These are phyloP conservation scores for Colletotrichum nymphaeae DNA, from an alignment of 2,329 filamentous ascomycete genomes.

Conservation along the genomic window DNA sequence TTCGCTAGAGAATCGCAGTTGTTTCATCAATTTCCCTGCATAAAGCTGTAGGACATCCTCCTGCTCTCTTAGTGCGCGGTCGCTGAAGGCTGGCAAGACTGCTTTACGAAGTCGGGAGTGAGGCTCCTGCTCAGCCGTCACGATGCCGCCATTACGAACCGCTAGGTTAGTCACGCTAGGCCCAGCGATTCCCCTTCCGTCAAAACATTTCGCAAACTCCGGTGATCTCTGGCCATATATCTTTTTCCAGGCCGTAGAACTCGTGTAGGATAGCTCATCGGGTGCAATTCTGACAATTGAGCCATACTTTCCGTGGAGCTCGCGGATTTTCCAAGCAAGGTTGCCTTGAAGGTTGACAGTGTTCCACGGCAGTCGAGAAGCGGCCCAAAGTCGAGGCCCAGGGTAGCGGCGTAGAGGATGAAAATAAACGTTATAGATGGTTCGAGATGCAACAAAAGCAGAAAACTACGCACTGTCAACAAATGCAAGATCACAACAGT, in stretches of 20 bases:
- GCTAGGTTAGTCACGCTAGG: conserved; percentile 5
- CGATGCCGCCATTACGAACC: conserved; percentile 14
- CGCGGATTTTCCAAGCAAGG: conserved; percentile 55
- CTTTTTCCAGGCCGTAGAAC: conserved; percentile 32
- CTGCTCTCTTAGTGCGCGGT: conserved; percentile 20
- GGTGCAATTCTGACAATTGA: conserved; percentile 46
- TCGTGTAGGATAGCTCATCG: conserved; percentile 36
- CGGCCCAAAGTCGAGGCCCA: conserved; percentile 74
- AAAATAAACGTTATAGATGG: conserved; percentile 46
- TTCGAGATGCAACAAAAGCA: not conserved
- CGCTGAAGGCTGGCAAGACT: conserved; percentile 22
- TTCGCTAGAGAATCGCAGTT: conserved; percentile 16
- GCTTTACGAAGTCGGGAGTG: conserved; percentile 31
- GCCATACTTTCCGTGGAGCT: conserved; percentile 48
- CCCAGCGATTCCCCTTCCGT: conserved; percentile 19
- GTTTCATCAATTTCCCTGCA: conserved; percentile 13
- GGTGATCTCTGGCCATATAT: conserved; percentile 32
- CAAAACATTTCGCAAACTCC: conserved; percentile 23
- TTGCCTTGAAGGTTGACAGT: conserved; percentile 48
- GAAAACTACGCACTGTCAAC: not conserved
- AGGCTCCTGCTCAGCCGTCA: conserved; percentile 27
- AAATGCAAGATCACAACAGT: not conserved
- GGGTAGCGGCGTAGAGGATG: conserved; percentile 76
- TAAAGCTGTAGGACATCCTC: conserved; percentile 27
- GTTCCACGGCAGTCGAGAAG: conserved; percentile 54